A percentile compares a stretch with the other conserved stretches of the same genome.
These are phyloP conservation scores for Phytophthora palmivora DNA, from an alignment of 352 stramenopile genomes.

Conservation along the genomic window DNA sequence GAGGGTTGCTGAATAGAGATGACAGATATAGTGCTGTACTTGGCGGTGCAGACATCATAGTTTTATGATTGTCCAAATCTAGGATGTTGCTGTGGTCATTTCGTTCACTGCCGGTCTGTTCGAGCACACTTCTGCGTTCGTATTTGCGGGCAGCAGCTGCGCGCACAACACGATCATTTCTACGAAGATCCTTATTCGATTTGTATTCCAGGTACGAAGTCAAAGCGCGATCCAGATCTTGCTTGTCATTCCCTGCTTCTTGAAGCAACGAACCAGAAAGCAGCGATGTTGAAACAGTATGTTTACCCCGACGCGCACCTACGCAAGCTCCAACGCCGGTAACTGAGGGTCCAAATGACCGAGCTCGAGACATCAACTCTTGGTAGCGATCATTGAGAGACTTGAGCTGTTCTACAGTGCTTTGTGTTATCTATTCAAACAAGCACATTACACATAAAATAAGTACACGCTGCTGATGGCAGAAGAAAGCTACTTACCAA, in stretches of 20 bases:
- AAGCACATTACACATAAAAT: constrained; percentile 1
- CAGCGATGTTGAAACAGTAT: constrained; percentile 2
- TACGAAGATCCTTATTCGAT: constrained; percentile 27
- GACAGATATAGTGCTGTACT: constrained; percentile 12
- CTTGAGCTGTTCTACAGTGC: constrained; percentile 27
- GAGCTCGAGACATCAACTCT: constrained; percentile 29
- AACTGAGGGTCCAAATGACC: constrained; percentile 3
- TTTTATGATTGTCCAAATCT: constrained; percentile 17
- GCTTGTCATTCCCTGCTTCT: constrained; percentile 12
- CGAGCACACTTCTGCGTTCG: constrained; percentile 13
- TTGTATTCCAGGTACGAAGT: constrained; percentile 37
- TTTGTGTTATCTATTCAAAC: constrained; percentile 26
- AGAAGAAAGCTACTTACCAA: constrained; percentile 22
- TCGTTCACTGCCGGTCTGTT: constrained; percentile 5
- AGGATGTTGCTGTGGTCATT: constrained; percentile 17
- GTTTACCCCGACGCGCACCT: constrained; percentile 14
- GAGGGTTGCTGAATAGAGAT: constrained; percentile 9
- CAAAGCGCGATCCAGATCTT: constrained; percentile 25
- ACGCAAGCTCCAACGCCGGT: constrained; percentile 10
- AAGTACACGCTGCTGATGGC: neutral
- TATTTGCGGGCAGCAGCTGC: constrained; percentile 30
- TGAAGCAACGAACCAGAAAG: constrained; percentile 1
- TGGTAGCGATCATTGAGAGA: constrained; percentile 33
- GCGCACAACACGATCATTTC: constrained; percentile 20
- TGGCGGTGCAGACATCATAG: constrained; percentile 8